Evolutionary conservation across 208 protist genomes (phyloP).

Genomic region (Trypanosoma theileri): DNA sequence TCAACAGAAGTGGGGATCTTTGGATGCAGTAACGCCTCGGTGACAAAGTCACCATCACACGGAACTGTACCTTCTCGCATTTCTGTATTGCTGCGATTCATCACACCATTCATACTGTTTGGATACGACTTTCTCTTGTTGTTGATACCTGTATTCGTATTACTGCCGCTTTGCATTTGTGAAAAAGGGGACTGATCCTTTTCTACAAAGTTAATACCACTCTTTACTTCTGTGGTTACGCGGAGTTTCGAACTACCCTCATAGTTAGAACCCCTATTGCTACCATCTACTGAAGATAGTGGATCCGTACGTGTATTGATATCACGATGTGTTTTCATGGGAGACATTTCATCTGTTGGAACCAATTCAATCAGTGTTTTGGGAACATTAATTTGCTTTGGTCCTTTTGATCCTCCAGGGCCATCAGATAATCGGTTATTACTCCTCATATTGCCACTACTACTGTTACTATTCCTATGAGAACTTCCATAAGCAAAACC

Average conservation of each 20-base stretch:
- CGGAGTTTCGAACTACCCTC: too few species aligned
- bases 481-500: not conserved
- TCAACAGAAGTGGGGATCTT: constrained; percentile 48
- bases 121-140: not conserved
- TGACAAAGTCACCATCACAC: constrained; percentile 38
- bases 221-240: too few species aligned
- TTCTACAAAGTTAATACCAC: too few species aligned
- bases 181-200: too few species aligned
- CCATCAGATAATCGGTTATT: not conserved
- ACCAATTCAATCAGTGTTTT: constrained; percentile 15
- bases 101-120: not conserved
- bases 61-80: not conserved
- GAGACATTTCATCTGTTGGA: not conserved
- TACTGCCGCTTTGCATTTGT: too few species aligned
- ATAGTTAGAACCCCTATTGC: too few species aligned
- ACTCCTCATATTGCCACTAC: not conserved
- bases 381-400: not conserved
- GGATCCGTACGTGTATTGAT: not conserved
- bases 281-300: not conserved
- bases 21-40: constrained; percentile 43
- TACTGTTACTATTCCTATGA: not conserved
- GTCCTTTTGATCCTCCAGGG: not conserved
- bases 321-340: not conserved
- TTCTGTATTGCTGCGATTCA: not conserved
- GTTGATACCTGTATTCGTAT: not conserved